A percentile compares a stretch with the other conserved stretches of the same genome.
Evolutionary conservation across 306 rosid genomes (phyloP).

Genomic region (Cucumis cinereus): DNA sequence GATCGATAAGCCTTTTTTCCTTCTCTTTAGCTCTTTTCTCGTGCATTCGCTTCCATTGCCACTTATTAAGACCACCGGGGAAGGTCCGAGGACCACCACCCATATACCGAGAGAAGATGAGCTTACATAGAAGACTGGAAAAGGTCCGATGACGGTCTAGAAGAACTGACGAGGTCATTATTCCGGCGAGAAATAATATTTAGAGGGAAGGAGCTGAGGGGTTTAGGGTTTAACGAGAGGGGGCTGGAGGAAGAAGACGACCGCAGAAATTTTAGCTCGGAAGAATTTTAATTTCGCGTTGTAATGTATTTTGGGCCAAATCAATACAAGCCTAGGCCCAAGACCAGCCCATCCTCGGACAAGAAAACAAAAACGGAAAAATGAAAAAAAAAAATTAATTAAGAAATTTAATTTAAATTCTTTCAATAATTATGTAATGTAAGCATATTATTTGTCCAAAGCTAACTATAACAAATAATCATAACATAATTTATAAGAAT

Average conservation of each 20-base stretch:
- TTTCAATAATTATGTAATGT: too few relatives aligned
- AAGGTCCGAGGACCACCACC: conserved; percentile 95
- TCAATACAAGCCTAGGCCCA: not conserved
- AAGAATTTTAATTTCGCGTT: not conserved
- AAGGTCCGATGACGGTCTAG: conserved; percentile 22
- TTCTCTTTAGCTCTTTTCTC: conserved; percentile 78
- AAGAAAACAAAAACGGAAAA: too few relatives aligned
- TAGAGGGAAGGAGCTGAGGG: not conserved
- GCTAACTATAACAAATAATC: too few relatives aligned
- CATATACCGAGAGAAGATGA: conserved; percentile 42
- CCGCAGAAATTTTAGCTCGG: not conserved
- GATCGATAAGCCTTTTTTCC: conserved; percentile 47
- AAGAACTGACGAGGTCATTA: conserved; percentile 37
- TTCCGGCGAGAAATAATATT: not conserved
- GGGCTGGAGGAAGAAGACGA: not conserved
- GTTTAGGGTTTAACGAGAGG: conserved; percentile 3
- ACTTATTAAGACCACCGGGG: conserved; percentile 80
- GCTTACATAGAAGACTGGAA: conserved; percentile 24
- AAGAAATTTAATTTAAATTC: too few relatives aligned
- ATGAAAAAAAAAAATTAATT: too few relatives aligned
- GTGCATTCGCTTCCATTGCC: conserved; percentile 99
- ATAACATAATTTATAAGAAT: too few relatives aligned
- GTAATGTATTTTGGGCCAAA: not conserved
- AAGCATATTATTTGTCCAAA: too few relatives aligned
- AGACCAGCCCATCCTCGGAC: not conserved